These are phyloP conservation scores for Erysiphe neolycopersici DNA, from an alignment of 2,329 filamentous ascomycete genomes.

Conservation along the genomic window DNA sequence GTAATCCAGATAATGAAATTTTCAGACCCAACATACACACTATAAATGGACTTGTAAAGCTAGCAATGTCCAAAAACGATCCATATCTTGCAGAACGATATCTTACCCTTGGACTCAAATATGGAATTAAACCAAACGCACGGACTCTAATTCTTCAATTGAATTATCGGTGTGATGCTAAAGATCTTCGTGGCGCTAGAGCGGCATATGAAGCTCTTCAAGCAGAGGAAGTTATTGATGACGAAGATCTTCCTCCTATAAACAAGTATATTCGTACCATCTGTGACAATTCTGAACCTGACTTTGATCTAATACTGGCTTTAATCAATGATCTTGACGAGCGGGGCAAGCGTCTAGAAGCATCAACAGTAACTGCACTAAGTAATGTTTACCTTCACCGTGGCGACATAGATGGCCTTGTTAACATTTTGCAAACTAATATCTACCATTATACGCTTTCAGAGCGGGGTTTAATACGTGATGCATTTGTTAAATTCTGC, in stretches of 20 bases:
- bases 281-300: constrained; percentile 29
- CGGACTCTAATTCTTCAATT: constrained; percentile 50
- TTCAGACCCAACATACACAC: constrained; percentile 37
- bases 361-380: constrained; percentile 49
- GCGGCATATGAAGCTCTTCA: constrained; percentile 37
- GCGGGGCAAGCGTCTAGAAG: constrained; percentile 38
- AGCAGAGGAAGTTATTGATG: constrained; percentile 23
- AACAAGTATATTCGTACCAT: constrained; percentile 50
- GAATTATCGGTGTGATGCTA: constrained; percentile 43
- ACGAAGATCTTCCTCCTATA: constrained; percentile 33
- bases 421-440: constrained; percentile 57
- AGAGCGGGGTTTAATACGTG: constrained; percentile 39
- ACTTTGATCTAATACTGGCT: constrained; percentile 45
- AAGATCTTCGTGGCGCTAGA: constrained; percentile 44
- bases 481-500: constrained; percentile 41
- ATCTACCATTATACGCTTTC: constrained; percentile 40
- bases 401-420: constrained; percentile 52
- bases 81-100: constrained; percentile 49
- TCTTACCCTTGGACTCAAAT: constrained; percentile 35
- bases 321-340: constrained; percentile 49
- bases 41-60: constrained; percentile 50
- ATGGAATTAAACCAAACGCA: constrained; percentile 38
- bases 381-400: constrained; percentile 46
- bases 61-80: constrained; percentile 43
- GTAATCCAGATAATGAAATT: constrained; percentile 20